Percentiles rank a stretch among this genome's conserved stretches.
These are phyloP conservation scores for Aleurites moluccanus DNA, from an alignment of 441 rosid genomes.

Conservation along the genomic window DNA sequence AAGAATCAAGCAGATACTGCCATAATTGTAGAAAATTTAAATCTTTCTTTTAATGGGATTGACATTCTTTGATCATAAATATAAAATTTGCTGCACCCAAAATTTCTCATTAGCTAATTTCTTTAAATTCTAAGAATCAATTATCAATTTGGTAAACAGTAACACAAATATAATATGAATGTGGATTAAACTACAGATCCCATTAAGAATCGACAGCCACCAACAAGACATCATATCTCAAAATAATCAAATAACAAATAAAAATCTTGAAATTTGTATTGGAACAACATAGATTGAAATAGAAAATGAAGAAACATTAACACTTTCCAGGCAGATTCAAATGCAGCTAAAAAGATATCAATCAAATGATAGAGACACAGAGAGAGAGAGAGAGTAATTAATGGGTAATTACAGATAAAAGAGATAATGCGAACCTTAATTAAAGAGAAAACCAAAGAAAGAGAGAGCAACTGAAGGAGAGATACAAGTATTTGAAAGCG, in stretches of 20 bases:
- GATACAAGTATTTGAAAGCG: not conserved
- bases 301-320: not conserved
- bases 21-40: too few species aligned
- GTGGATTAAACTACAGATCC: too few species aligned
- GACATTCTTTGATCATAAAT: too few species aligned
- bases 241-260: too few species aligned
- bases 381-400: not conserved
- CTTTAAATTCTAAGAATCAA: too few species aligned
- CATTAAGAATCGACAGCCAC: too few species aligned
- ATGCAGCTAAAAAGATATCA: not conserved
- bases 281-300: not conserved
- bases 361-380: not conserved
- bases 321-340: not conserved
- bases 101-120: too few species aligned
- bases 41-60: too few species aligned
- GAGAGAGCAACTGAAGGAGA: not conserved
- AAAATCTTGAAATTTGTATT: not conserved
- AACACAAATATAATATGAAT: not conserved
- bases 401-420: not conserved
- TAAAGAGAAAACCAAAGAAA: constrained; percentile 7
- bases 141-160: too few species aligned
- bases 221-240: not conserved
- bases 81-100: too few species aligned
- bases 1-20: too few species aligned
- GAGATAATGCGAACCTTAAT: constrained; percentile 13